Evolutionary conservation across 1,284 basidiomycete genomes (phyloP).

Genomic region (Earliella scabrosa): DNA sequence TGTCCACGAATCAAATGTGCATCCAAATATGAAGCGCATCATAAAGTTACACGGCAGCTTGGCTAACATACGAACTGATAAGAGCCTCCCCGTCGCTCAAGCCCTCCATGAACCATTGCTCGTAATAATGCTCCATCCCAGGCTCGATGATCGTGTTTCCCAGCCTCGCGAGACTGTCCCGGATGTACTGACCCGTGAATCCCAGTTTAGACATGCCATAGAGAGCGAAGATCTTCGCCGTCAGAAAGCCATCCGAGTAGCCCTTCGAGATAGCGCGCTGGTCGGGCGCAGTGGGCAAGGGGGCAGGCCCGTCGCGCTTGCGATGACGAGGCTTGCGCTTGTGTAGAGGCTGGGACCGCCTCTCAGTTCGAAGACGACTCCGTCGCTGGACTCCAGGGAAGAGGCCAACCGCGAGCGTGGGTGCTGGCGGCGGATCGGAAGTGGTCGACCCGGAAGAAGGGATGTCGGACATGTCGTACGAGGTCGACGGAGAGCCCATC

Average conservation of each 20-base stretch:
- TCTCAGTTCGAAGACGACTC: background rate
- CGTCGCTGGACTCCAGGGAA: conserved; percentile 1
- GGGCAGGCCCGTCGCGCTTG: conserved; percentile 5
- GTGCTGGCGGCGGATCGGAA: background rate
- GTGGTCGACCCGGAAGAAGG: background rate
- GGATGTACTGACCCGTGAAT: conserved; percentile 66
- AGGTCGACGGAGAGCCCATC: conserved; percentile 3
- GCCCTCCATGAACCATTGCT: conserved; percentile 50
- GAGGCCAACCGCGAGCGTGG: background rate
- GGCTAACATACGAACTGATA: conserved; percentile 20
- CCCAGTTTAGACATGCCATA: conserved; percentile 63
- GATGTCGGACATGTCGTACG: background rate
- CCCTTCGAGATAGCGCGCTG: conserved; percentile 45
- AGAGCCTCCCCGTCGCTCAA: conserved; percentile 45
- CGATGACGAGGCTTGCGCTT: background rate
- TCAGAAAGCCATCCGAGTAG: conserved; percentile 66
- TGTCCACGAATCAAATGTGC: too few relatives aligned
- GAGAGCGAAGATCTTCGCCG: conserved; percentile 64
- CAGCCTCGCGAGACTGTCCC: conserved; percentile 47
- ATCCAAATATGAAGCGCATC: too few relatives aligned
- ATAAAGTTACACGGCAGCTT: too few relatives aligned
- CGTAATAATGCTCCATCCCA: conserved; percentile 50
- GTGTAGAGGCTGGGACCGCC: background rate
- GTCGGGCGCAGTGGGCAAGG: conserved; percentile 16
- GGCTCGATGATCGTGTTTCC: conserved; percentile 40